These are phyloP conservation scores for Alternaria infectoria DNA, from an alignment of 2,329 filamentous ascomycete species.

Conservation along the genomic window DNA sequence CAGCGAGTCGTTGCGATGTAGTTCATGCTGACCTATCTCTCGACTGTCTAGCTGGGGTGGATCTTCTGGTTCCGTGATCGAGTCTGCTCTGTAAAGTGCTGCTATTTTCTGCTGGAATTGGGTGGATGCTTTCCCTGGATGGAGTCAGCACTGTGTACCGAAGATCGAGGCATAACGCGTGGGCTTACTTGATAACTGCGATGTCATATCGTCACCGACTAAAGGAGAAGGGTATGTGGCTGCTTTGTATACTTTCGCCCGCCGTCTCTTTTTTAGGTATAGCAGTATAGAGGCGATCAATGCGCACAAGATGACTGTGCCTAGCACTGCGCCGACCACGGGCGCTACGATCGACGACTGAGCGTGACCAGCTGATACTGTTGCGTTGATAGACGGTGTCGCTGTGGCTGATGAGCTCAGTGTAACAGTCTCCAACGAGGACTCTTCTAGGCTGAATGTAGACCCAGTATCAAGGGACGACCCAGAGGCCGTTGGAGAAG, in stretches of 20 bases:
- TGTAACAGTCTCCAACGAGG: slow-evolving; percentile 5
- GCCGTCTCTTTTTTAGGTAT: slow-evolving; percentile 16
- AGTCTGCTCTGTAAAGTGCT: slow-evolving; percentile 2
- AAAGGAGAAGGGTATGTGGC: slow-evolving; percentile 32
- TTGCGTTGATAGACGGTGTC: background rate
- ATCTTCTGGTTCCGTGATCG: slow-evolving; percentile 12
- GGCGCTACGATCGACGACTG: slow-evolving; percentile 16
- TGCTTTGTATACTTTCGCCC: slow-evolving; percentile 26
- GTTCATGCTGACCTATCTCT: slow-evolving; percentile 2
- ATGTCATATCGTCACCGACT: slow-evolving; percentile 33
- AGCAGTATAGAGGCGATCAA: slow-evolving; percentile 14
- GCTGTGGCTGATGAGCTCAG: background rate
- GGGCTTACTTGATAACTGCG: slow-evolving; percentile 8
- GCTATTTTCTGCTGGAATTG: slow-evolving; percentile 1
- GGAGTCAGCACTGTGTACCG: background rate
- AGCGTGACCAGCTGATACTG: background rate
- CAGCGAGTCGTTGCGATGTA: background rate
- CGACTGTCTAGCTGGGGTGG: slow-evolving; percentile 12
- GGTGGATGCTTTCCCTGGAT: background rate
- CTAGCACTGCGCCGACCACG: slow-evolving; percentile 33
- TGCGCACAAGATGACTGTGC: slow-evolving; percentile 20
- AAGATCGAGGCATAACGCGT: background rate
- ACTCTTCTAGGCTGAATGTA: background rate
- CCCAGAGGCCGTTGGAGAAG: background rate
- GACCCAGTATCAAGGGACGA: background rate